Evolutionary conservation across 768 basidiomycete species (phyloP).

Genomic region (Lentinula edodes): DNA sequence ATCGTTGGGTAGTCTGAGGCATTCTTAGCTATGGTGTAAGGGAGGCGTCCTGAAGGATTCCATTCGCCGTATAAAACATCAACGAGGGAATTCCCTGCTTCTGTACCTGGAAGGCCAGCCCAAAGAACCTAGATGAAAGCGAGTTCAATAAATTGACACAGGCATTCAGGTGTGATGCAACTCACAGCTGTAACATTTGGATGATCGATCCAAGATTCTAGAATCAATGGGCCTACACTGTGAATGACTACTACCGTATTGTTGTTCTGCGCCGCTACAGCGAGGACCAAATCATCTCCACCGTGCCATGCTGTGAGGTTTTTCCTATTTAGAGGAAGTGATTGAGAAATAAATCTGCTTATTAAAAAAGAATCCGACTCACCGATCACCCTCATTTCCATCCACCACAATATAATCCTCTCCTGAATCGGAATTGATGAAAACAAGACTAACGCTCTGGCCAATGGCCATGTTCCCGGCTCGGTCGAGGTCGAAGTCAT

Average conservation of each 20-base stretch:
- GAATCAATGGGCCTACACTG: constrained; percentile 53
- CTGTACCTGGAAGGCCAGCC: constrained; percentile 65
- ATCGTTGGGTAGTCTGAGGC: constrained; percentile 53
- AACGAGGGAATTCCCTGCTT: constrained; percentile 63
- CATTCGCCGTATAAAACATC: constrained; percentile 67
- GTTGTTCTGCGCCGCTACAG: constrained; percentile 60
- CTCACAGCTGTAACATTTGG: constrained; percentile 66
- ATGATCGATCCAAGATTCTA: constrained; percentile 67
- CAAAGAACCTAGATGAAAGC: constrained; percentile 41
- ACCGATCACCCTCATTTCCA: constrained; percentile 73
- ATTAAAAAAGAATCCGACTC: constrained; percentile 10
- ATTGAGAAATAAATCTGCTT: background rate
- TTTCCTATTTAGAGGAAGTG: constrained; percentile 25
- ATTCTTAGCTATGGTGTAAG: constrained; percentile 70
- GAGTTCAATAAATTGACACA: constrained; percentile 1
- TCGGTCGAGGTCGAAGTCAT: constrained; percentile 57
- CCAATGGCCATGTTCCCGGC: constrained; percentile 43
- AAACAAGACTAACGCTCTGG: constrained; percentile 70
- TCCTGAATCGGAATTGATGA: constrained; percentile 79
- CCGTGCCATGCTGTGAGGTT: constrained; percentile 73
- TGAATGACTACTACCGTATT: constrained; percentile 72
- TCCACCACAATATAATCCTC: constrained; percentile 80
- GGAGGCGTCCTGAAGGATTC: constrained; percentile 65
- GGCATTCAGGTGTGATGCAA: constrained; percentile 19
- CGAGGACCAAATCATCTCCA: constrained; percentile 64